These are phyloP conservation scores for Vitis amurensis DNA, from an alignment of 164 flowering plant genomes.

Conservation along the genomic window DNA sequence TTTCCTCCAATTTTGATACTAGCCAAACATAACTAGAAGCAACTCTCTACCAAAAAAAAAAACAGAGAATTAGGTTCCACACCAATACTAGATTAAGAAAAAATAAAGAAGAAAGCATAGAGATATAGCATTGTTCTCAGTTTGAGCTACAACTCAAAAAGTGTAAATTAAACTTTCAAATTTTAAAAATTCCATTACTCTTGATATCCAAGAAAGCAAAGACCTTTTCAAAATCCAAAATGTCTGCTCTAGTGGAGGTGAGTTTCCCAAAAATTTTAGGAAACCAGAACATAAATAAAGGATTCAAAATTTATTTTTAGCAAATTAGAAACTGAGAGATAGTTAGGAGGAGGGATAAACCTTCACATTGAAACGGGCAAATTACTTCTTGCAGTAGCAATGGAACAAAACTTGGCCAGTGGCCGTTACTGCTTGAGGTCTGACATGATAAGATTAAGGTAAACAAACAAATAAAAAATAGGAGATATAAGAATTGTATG, in stretches of 20 bases:
- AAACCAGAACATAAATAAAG: too few relatives aligned
- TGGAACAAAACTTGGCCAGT: slow-evolving; percentile 94
- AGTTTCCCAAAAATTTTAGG: too few relatives aligned
- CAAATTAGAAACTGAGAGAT: background rate
- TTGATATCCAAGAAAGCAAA: background rate
- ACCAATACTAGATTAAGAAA: background rate
- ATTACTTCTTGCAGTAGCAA: slow-evolving; percentile 93
- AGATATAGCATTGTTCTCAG: background rate
- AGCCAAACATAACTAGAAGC: too few relatives aligned
- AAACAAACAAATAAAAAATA: background rate
- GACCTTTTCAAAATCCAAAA: background rate
- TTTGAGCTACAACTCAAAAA: background rate
- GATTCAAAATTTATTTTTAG: too few relatives aligned
- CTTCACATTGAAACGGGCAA: slow-evolving; percentile 89
- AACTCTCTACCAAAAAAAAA: too few relatives aligned
- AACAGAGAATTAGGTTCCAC: slow-evolving; percentile 2
- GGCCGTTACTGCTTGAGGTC: slow-evolving; percentile 98
- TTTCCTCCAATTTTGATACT: too few relatives aligned
- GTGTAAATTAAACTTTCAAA: background rate
- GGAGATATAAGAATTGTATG: background rate
- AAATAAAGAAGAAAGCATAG: background rate
- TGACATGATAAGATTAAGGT: slow-evolving; percentile 27
- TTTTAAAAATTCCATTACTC: background rate
- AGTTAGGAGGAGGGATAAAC: slow-evolving; percentile 25
- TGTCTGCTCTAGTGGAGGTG: background rate